These are phyloP conservation scores for Arachis stenosperma DNA, from an alignment of 306 rosid species.

Conservation along the genomic window DNA sequence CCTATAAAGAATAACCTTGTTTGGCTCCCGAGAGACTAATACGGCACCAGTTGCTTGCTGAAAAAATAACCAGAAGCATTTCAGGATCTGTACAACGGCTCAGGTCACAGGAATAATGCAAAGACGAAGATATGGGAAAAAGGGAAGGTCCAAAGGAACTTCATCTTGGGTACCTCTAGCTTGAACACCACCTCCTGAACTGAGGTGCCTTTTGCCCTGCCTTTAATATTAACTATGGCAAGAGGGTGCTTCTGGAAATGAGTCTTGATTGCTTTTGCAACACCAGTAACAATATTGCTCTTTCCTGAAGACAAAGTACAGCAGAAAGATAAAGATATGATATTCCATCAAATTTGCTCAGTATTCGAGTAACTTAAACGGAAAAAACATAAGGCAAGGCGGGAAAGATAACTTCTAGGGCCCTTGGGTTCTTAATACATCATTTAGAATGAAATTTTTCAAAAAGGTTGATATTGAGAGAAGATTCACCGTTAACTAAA, in stretches of 20 bases:
- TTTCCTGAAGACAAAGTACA: slow-evolving; percentile 55
- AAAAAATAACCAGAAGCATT: slow-evolving; percentile 15
- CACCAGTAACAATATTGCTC: slow-evolving; percentile 74
- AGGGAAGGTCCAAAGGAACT: slow-evolving; percentile 1
- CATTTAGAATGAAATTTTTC: slow-evolving; percentile 8
- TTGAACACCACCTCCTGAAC: slow-evolving; percentile 73
- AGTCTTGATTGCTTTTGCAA: slow-evolving; percentile 70
- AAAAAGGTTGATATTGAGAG: slow-evolving; percentile 18
- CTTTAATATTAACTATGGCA: slow-evolving; percentile 82
- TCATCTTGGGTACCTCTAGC: slow-evolving; percentile 68
- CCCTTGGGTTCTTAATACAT: slow-evolving; percentile 3
- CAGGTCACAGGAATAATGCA: slow-evolving; percentile 34
- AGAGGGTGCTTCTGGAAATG: slow-evolving; percentile 78
- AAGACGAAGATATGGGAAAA: background rate
- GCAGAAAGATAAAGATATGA: slow-evolving; percentile 4
- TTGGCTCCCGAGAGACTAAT: slow-evolving; percentile 87
- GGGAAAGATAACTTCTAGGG: background rate
- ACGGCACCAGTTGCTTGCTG: slow-evolving; percentile 90
- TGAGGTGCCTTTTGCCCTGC: slow-evolving; percentile 94
- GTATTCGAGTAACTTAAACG: slow-evolving; percentile 10
- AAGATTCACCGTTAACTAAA: slow-evolving; percentile 22
- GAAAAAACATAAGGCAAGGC: background rate
- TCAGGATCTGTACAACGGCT: slow-evolving; percentile 34
- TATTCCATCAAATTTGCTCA: slow-evolving; percentile 14
- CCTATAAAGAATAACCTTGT: slow-evolving; percentile 82